phyloP scores from a whole-genome alignment of 1,284 basidiomycete genomes.

The Sutorius eximius region DNA sequence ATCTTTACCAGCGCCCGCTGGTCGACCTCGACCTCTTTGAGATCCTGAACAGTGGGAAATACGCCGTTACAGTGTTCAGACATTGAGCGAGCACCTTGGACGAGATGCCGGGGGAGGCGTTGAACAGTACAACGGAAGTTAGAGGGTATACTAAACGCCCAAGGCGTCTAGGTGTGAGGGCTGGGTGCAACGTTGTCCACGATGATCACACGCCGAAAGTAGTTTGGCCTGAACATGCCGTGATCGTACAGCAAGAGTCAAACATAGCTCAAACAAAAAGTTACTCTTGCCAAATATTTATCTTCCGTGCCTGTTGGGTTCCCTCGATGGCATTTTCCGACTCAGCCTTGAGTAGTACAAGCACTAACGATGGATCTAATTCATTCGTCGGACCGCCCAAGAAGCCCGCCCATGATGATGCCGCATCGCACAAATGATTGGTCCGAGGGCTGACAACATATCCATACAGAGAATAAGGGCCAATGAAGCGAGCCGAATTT shows the following conservation, averaged over 20 bases:
- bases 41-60: not conserved
- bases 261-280: not conserved
- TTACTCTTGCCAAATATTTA: too few relatives aligned
- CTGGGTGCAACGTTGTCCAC: not conserved
- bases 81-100: conserved; percentile 1
- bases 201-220: not conserved
- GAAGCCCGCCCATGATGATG: not conserved
- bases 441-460: not conserved
- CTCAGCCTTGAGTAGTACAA: too few relatives aligned
- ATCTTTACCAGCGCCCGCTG: conserved; percentile 19
- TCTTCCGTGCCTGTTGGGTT: too few relatives aligned
- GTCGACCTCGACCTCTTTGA: conserved; percentile 17
- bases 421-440: not conserved
- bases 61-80: not conserved
- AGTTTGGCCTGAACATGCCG: not conserved
- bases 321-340: too few relatives aligned
- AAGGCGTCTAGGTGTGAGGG: not conserved
- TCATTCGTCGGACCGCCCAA: not conserved
- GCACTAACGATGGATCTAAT: not conserved
- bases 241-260: not conserved
- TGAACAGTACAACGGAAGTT: not conserved
- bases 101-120: not conserved
- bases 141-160: not conserved
- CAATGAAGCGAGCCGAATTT: too few relatives aligned
- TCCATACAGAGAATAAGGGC: not conserved